phyloP scores from a whole-genome alignment of 805 yeast genomes.

The Kockiozyma suomiensis region DNA sequence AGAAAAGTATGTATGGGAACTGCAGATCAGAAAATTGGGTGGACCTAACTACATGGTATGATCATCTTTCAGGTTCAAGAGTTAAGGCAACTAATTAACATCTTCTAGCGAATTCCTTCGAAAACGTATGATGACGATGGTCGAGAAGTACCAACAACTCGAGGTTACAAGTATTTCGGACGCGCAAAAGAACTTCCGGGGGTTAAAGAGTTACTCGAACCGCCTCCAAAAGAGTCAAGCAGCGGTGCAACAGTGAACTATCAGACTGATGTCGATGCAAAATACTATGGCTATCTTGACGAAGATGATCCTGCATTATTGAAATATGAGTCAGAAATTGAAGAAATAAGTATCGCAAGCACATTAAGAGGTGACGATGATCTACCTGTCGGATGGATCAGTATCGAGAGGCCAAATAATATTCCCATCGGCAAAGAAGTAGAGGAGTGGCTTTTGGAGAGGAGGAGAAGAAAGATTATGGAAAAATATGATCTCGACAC shows the following conservation, averaged over 20 bases:
- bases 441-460: constrained; percentile 35
- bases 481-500: constrained; percentile 16
- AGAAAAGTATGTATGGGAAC: constrained; percentile 79
- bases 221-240: constrained; percentile 36
- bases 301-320: constrained; percentile 33
- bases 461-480: constrained; percentile 22
- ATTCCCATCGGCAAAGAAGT: constrained; percentile 37
- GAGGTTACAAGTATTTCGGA: constrained; percentile 77
- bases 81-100: neutral
- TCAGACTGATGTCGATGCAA: constrained; percentile 33
- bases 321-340: constrained; percentile 31
- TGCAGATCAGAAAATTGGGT: constrained; percentile 67
- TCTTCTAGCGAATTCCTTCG: constrained; percentile 25
- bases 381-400: constrained; percentile 19
- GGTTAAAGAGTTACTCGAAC: constrained; percentile 54
- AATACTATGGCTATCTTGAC: constrained; percentile 40
- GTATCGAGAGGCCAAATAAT: constrained; percentile 22
- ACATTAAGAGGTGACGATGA: constrained; percentile 16
- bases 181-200: constrained; percentile 81
- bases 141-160: constrained; percentile 41
- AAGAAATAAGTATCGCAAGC: constrained; percentile 23
- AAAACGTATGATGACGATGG: constrained; percentile 35
- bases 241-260: constrained; percentile 2
- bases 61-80: constrained; percentile 30
- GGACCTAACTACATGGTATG: constrained; percentile 64